Evolutionary conservation across 2,329 filamentous ascomycete genomes (phyloP), one percentile per base, ranked within the genome.

Genomic region (Colletotrichum incanum): DNA sequence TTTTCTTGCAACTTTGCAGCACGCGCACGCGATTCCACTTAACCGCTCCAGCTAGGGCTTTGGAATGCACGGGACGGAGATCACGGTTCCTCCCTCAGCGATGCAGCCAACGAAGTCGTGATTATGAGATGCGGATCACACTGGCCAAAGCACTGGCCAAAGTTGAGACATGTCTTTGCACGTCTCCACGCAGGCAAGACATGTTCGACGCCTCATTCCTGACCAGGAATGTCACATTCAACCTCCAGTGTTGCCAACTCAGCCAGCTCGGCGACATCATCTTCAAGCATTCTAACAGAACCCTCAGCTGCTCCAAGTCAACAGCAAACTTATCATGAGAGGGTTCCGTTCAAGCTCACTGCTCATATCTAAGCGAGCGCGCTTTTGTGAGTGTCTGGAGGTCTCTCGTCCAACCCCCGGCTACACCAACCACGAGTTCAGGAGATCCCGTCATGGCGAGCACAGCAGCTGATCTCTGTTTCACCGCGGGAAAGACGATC

Each of bases 401-500:
- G 12, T 39, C 39, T 20, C 23, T 23, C 45, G 14, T 49, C 39
- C 47, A 12, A 41, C 31, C 45, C 69, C 43, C 28, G 45, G 59
- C 64, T 60, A 60, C 65, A 69, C 65, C 31, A 69, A 45, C 59
- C 70, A 70, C 65, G 47, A 72, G 26, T 47, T 56, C 37, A 55
- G 20, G 9, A 37, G 65, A 63, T 70, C 28, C 20, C 18, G 26
- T 54, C 18, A 37, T 31, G 16, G 31, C 45, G 18, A 59, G 52
- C 54, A 69, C 45, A 49, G 26, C 59, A 41, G 47, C 58, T 65
- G 47, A 43, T 65, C 54, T 64, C 26, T 70, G 65, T 72, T 60
- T 60, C 47, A 50, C 70, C 54, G n/a, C 70, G 65, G 70, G 65
- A 60, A 60, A 65, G 45, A 47, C 68, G 65, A 68, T 71, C 68